A percentile compares a stretch with the other conserved stretches of the same genome.
phyloP scores from a whole-genome alignment of 495 filamentous ascomycete species.

The Friedmanniomyces simplex region DNA sequence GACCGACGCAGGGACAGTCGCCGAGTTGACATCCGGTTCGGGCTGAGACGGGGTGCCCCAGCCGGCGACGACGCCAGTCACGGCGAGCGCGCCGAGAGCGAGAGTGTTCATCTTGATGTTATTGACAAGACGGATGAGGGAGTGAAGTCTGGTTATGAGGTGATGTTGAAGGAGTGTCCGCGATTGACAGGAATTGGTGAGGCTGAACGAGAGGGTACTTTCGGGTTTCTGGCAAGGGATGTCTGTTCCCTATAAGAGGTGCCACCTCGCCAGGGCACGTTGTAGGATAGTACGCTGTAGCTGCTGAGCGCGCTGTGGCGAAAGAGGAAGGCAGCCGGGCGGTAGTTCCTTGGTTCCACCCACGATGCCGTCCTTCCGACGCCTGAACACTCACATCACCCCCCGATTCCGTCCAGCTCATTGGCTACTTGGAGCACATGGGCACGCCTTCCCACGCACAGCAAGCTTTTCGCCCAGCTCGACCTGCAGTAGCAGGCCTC shows the following conservation, averaged over 20 bases:
- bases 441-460: neutral
- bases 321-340: neutral
- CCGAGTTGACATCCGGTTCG: slow-evolving; percentile 14
- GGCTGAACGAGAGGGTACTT: no score
- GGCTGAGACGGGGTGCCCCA: neutral
- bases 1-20: slow-evolving; percentile 12
- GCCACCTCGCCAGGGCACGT: neutral
- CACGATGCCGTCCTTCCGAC: neutral
- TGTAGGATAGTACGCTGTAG: neutral
- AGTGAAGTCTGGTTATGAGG: neutral
- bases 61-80: slow-evolving; percentile 5
- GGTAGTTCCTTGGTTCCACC: neutral
- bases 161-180: neutral
- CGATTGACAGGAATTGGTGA: no score
- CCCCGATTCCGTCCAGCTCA: neutral
- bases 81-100: slow-evolving; percentile 11
- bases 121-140: no score
- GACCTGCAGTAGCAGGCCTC: neutral
- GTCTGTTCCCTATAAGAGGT: no score
- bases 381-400: neutral
- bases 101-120: slow-evolving; percentile 11
- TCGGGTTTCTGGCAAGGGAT: no score
- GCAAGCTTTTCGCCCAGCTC: neutral
- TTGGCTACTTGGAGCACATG: neutral
- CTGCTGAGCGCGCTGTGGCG: neutral